Evolutionary conservation across 2,329 filamentous ascomycete species (phyloP).

Genomic region (Alternaria sp.): DNA sequence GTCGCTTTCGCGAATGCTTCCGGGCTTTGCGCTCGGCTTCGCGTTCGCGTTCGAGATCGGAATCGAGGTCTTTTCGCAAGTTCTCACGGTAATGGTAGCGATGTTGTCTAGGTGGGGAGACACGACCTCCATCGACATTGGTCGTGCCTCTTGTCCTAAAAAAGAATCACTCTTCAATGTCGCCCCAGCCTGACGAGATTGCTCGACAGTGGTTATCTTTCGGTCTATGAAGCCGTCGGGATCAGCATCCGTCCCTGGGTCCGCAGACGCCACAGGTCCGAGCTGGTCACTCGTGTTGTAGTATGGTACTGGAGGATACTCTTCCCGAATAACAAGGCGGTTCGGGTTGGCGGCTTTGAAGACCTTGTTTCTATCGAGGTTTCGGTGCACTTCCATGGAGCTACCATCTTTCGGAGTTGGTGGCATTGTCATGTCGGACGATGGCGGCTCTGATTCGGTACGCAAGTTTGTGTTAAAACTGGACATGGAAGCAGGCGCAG

Average conservation of each 20-base stretch:
- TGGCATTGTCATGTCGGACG: conserved; percentile 53
- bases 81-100: background rate
- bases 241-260: conserved; percentile 24
- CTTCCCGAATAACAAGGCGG: conserved; percentile 30
- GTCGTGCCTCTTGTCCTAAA: background rate
- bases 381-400: conserved; percentile 42
- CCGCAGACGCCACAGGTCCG: conserved; percentile 27
- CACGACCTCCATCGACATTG: conserved; percentile 11
- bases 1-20: background rate
- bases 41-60: background rate
- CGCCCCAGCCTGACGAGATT: conserved; percentile 21
- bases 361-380: conserved; percentile 18
- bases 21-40: background rate
- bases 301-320: conserved; percentile 28
- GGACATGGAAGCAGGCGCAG: conserved; percentile 35
- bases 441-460: conserved; percentile 50
- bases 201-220: conserved; percentile 53
- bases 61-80: background rate
- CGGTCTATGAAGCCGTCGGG: conserved; percentile 50
- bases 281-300: conserved; percentile 50
- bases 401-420: conserved; percentile 51
- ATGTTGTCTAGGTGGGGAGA: conserved; percentile 9
- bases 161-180: conserved; percentile 12
- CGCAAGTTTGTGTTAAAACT: conserved; percentile 40
- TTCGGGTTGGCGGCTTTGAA: conserved; percentile 41